Base-by-base conservation (phyloP, 148 eudicot genomes). In the Chenopodium quinoa region DNA sequence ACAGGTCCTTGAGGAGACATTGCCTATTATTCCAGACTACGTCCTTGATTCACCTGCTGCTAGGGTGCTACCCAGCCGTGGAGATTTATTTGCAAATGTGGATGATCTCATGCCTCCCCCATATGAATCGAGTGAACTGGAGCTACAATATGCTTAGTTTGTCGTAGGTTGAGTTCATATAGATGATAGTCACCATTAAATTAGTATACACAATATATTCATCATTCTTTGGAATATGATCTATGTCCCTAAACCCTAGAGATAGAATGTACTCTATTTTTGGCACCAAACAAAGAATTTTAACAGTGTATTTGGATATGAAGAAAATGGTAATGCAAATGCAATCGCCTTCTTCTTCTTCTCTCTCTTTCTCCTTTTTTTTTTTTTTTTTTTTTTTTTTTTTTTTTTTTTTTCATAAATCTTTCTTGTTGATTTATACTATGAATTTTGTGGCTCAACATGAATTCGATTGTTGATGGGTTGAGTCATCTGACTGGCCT, bases 11-110 rank as follows among this genome's bases (percentile, higher is more conserved):
- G 98, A 97, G 44, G 97, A 94, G 85, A 91, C 97, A 50, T 75
- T 94, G 40, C 87, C 67, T 25, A 94, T 86, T 11, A 86, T 97
- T 80, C 97, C 99, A 2, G 99, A 97, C 83, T 86, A 78, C 22
- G 95, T 97, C 16, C 83, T 97, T 89, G 99, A 97, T 89, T 85
- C 93, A 87, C 86, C 93, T 27, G 71, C 91, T 62, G 90, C 84
- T 7, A 88, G 81, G 85, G 85, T 84, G 23, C 86, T 88, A 2
- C 82, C 88, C 13, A 85, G 87, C 71, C 85, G 83, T 69, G 87
- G 86, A 34, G 92, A 91, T 82, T 88, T 81, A 16, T 97, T 97
- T 54, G 86, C 91, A 11, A 83, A 89, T 73, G 88, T 83, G 64
- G 82, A 90, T 52, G 84, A 79, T 58, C 71, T 89, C 86, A 85